phyloP scores from a whole-genome alignment of 208 protist genomes.

The Leishmania arabica region DNA sequence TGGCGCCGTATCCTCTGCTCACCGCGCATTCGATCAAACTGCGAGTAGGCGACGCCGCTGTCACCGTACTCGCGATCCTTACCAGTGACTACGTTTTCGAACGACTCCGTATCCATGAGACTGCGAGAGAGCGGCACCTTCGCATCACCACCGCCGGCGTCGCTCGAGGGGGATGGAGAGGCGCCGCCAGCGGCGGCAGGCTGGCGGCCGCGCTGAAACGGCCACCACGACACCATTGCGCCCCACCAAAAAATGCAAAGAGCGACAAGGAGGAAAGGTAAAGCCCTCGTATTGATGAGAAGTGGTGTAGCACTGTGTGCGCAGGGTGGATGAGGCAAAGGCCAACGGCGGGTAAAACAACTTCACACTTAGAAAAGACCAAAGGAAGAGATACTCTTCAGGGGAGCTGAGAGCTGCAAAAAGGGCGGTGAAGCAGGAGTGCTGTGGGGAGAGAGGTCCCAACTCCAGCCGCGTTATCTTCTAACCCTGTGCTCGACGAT shows the following conservation, averaged over 20 bases:
- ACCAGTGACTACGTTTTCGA: conserved; percentile 11
- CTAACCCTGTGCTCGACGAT: not conserved
- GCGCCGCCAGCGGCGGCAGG: not conserved
- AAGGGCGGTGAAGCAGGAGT: not conserved
- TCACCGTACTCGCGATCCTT: conserved; percentile 28
- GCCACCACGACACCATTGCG: conserved; percentile 32
- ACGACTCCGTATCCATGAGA: conserved; percentile 16
- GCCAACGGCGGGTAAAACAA: not conserved
- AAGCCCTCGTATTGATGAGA: not conserved
- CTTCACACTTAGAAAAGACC: not conserved
- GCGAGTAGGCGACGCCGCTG: conserved; percentile 26
- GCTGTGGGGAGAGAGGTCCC: not conserved
- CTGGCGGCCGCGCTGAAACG: conserved; percentile 14
- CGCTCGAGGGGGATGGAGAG: conserved; percentile 5
- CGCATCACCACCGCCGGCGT: not conserved
- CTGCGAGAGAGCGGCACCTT: conserved; percentile 16
- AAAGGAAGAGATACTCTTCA: not conserved
- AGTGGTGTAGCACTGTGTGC: not conserved
- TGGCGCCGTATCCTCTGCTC: conserved; percentile 34
- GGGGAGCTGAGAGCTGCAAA: not conserved
- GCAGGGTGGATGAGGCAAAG: not conserved
- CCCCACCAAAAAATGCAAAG: not conserved
- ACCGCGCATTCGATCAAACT: conserved; percentile 37
- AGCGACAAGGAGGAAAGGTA: not conserved
- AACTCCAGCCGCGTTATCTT: not conserved